Evolutionary conservation across 2,329 filamentous ascomycete species (phyloP).

Genomic region (Bipolaris zeicola): DNA sequence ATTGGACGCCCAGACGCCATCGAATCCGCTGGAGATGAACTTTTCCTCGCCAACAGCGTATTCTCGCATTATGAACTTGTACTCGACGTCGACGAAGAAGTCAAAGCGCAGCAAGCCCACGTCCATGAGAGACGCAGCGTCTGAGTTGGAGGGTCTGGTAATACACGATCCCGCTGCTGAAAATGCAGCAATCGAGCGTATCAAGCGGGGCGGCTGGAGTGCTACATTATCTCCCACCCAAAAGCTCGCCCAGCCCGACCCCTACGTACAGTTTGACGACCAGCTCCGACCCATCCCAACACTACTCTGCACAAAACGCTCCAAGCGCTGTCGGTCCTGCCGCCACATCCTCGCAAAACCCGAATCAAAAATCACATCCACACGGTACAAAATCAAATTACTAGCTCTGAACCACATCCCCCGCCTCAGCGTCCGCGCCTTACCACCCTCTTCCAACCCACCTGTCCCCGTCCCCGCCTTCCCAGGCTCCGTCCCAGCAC

Average conservation of each 20-base stretch:
- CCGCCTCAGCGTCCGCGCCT: conserved; percentile 72
- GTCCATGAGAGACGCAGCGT: conserved; percentile 80
- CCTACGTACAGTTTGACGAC: conserved; percentile 66
- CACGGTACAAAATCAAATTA: conserved; percentile 89
- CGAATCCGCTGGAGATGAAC: conserved; percentile 56
- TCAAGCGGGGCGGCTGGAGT: conserved; percentile 68
- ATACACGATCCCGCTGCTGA: conserved; percentile 66
- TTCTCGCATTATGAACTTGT: conserved; percentile 88
- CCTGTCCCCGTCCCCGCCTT: conserved; percentile 58
- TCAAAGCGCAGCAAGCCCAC: conserved; percentile 66
- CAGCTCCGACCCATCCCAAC: conserved; percentile 82
- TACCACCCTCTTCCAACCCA: conserved; percentile 54
- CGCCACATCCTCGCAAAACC: conserved; percentile 95
- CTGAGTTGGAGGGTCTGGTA: conserved; percentile 72
- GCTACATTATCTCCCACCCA: conserved; percentile 64
- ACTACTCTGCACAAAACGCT: conserved; percentile 86
- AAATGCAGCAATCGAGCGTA: conserved; percentile 60
- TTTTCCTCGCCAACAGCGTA: conserved; percentile 80
- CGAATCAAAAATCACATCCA: conserved; percentile 86
- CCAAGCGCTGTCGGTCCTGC: conserved; percentile 90
- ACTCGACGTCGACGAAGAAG: conserved; percentile 66
- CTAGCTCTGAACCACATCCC: conserved; percentile 87
- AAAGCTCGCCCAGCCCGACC: conserved; percentile 55
- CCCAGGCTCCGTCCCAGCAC: conserved; percentile 30
- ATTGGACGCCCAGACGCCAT: conserved; percentile 62